These are phyloP conservation scores for Metarhizium brunneum DNA, from an alignment of 2,329 filamentous ascomycete species.

Conservation along the genomic window DNA sequence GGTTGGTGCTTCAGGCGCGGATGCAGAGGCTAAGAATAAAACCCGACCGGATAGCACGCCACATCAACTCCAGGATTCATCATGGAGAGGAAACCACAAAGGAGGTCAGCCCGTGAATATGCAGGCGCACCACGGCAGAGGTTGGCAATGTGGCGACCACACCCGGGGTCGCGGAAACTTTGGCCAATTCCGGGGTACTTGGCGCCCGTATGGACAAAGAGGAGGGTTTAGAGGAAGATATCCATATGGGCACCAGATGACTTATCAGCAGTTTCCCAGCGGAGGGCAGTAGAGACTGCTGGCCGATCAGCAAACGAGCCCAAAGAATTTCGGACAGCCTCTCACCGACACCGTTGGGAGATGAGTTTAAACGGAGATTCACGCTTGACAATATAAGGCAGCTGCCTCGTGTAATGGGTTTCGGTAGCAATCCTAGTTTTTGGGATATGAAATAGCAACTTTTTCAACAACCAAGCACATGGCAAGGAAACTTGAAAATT, in stretches of 20 bases:
- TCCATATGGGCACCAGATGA: neutral
- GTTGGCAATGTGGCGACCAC: slow-evolving; percentile 4
- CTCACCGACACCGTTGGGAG: neutral
- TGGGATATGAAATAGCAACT: neutral
- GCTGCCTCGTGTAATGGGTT: neutral
- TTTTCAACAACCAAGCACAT: neutral
- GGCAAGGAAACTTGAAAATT: neutral
- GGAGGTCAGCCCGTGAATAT: neutral
- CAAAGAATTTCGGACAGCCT: neutral
- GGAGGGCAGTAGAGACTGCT: neutral
- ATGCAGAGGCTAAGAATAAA: neutral
- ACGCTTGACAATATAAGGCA: neutral
- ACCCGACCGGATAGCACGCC: neutral
- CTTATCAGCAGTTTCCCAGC: neutral
- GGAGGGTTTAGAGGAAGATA: neutral
- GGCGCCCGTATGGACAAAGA: slow-evolving; percentile 1
- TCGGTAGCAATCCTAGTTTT: neutral
- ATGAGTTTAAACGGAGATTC: neutral
- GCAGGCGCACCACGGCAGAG: neutral
- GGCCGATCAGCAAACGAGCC: neutral
- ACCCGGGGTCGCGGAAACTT: slow-evolving; percentile 13
- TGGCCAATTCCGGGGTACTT: slow-evolving; percentile 1
- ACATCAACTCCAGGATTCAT: neutral
- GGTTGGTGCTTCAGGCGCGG: neutral
- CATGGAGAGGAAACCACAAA: slow-evolving; percentile 3